Base-by-base conservation (phyloP, 768 basidiomycete species). In the Cyathus striatus region DNA sequence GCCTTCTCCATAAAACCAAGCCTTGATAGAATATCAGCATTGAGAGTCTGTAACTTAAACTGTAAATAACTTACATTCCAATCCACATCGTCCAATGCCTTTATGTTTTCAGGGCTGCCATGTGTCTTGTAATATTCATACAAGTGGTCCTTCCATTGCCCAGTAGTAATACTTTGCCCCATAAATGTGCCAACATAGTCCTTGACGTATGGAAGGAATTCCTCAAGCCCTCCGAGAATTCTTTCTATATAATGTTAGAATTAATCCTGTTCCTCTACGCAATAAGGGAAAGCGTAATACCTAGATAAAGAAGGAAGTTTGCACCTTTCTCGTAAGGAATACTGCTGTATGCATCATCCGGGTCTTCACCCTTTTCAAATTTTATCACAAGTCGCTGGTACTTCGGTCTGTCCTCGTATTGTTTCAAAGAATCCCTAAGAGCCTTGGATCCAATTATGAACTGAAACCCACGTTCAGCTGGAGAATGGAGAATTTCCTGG, bases 311-410 rank as follows among this genome's bases (percentile, higher is more conserved):
- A 13, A 98, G 67, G 52, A 98, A 81, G 58, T 92, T 95, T 5
- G 89, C 75, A 20, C 94, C 94, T 63, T 94, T 89, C 59, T 88
- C 86, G 51, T 95, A 95, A 1, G 93, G 86, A 35, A 96, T 70
- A 40, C 70, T 66, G 45, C 72, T 68, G 60, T 85, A 90, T 5
- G 86, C 84, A 38, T 84, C 83, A 54, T 92, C 87, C 1, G 86
- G 79, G 55, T 86, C 81, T 62, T 90, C 78, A 12, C 86, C 84
- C 34, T 69, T 59, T 32, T 84, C 76, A 50, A 86, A 90, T 18
- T 79, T 71, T 49, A 90, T 83, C 5, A 90, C 78, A 24, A 96
- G 73, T 14, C 86, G 70, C 64, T 89, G 91, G 58, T 87, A 93
- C 54, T 78, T 79, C 0, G 88, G 86, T 23, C 64, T 65, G 44